Evolutionary conservation across 2,329 filamentous ascomycete species (phyloP), one percentile per base, ranked within the genome.

Genomic region (Cladosporium sp.): DNA sequence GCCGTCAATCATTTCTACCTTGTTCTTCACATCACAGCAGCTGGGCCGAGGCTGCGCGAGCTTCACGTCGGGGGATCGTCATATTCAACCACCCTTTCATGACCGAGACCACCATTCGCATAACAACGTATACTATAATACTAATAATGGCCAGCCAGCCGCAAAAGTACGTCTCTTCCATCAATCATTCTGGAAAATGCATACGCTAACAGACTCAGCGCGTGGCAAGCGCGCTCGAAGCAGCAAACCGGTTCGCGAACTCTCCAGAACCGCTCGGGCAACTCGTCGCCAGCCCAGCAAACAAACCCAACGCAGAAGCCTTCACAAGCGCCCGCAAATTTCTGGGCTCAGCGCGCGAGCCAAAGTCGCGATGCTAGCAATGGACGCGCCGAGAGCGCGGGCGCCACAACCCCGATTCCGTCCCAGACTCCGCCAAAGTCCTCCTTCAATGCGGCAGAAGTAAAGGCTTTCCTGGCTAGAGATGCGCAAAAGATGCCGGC

Each of bases 391-490:
- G 38, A 40, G 38, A 16, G 42, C 43, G 43, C 43, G n/a, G 49
- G 38, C 14, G 35, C 54, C 40, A 46, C 33, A 43, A 46, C 45
- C 52, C 43, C 4, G 22, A 28, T 7, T 28, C 4, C 22, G 22
- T 5, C 22, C 22, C 22, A 28, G 22, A 28, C 22, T 1, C 22
- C 22, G 22, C 22, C 22, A 28, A 58, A 9, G 2, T 63, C 62
- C 42, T 70, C 69, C 49, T 76, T 75, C 66, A 75, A 75, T 60
- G 65, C 68, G 5, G 64, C 58, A 16, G 73, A 74, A 57, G 68
- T 74, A 55, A 70, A 66, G 61, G 66, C 69, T 3, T 72, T 69
- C 55, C 59, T 74, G 64, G 69, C 64, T 50, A 70, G 71, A 61
- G 66, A 72, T 66, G 61, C 53, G 61, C 32, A 52, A 45, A 22